These are phyloP conservation scores for Jamesozyma piceae DNA, from an alignment of 805 yeast species.

Conservation along the genomic window DNA sequence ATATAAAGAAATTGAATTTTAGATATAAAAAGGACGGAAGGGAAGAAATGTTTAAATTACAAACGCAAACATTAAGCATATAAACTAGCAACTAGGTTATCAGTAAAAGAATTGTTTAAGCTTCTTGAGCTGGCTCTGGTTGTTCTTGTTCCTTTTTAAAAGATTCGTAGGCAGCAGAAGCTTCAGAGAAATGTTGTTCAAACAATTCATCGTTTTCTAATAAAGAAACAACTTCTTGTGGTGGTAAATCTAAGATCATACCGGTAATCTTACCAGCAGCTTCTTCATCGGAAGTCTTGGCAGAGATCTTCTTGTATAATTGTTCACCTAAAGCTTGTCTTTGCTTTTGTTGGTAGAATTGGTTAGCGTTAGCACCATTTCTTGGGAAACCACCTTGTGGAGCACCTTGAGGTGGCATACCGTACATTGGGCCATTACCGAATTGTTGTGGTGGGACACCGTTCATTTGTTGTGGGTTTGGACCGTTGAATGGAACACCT, in stretches of 20 bases:
- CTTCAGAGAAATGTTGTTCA: conserved; percentile 87
- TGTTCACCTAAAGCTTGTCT: conserved; percentile 98
- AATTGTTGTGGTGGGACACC: conserved; percentile 61
- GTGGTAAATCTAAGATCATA: conserved; percentile 94
- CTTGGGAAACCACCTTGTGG: conserved; percentile 47
- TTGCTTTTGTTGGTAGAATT: conserved; percentile 76
- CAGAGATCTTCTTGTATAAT: conserved; percentile 83
- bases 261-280: conserved; percentile 98
- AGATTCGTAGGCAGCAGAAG: conserved; percentile 86
- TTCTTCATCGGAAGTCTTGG: conserved; percentile 82
- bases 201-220: conserved; percentile 85
- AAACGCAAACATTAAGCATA: too few species aligned
- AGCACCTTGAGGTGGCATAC: conserved; percentile 68
- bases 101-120: neutral
- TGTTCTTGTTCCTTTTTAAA: conserved; percentile 52
- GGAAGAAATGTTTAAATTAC: neutral
- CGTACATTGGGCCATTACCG: conserved; percentile 72
- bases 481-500: conserved; percentile 71
- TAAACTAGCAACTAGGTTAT: too few species aligned
- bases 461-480: conserved; percentile 75
- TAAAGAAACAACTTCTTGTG: conserved; percentile 78
- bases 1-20: neutral
- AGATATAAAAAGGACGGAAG: neutral
- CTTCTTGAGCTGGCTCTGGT: conserved; percentile 9
- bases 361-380: conserved; percentile 27